Base-by-base conservation (phyloP, 495 filamentous ascomycete species). In the Umbilicaria muhlenbergii region DNA sequence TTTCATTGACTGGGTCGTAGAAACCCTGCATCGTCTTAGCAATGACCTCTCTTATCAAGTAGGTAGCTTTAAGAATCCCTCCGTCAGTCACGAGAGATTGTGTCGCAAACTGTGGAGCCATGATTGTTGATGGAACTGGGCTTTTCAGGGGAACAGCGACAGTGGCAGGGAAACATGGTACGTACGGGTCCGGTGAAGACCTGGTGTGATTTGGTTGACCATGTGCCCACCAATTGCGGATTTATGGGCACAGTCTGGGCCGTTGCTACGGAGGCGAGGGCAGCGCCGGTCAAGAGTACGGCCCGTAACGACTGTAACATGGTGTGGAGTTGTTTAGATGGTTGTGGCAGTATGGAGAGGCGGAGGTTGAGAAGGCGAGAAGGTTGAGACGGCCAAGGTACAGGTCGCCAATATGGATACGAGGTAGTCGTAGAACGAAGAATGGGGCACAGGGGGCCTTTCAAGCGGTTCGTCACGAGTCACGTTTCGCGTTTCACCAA, bases 131-230 rank as follows among this genome's bases (percentile, higher is more conserved):
- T 34, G 15, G 5, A 6, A 6, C 8, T 6, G 24, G 24, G 4
- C 24, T 28, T 28, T 6, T 28, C 24, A 8, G 24, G 24, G 24
- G 24, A 24, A 7, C 8, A 6, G 24, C 24, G 24, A 28, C 5
- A 6, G 24, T 18, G 34, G 21, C 11, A 34, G 35, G 45, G 44
- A 51, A 34, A 43, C 43, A 38, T 10, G 8, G 6, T 39, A 65
- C 75, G 45, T 77, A 84, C 82, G 38, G 82, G 77, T 32, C 83
- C 83, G 8, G 83, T 87, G 32, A 85, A 53, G 24, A 83, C 81
- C 31, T 73, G 69, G 50, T 70, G 71, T 34, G 79, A 82, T 61
- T 87, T 88, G 19, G 77, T 80, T 5, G 77, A 75, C 83, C 83
- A 88, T 43, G 83, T 87, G 38, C 83, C 83, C 17, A 74, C 69